Evolutionary conservation across 208 protist genomes (phyloP), one percentile per base, ranked within the genome.

Genomic region (Trypanosoma avium): DNA sequence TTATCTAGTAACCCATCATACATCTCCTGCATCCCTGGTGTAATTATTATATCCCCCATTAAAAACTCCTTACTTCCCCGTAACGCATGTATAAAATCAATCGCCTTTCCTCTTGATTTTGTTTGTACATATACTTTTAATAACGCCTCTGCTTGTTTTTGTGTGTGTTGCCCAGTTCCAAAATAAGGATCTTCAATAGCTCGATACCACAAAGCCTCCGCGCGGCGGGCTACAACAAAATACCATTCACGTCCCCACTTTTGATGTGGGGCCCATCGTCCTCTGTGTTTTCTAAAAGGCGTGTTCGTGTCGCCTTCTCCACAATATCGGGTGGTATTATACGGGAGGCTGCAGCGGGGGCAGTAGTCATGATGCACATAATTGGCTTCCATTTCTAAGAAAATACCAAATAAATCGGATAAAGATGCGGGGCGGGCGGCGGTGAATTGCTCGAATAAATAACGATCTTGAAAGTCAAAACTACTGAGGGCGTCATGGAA

Each of bases 351-450:
- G 77, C 90, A 96, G 5, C 90, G 82, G 8, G 90, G 90, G 73
- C 90, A 96, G 77, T 81, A 86, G 50, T 85, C 82, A 43, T 79
- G 53, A 48, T 93, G 53, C 13, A 96, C 79, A 66, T 94, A 94
- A 61, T 96, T 96, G 35, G 68, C 72, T 80, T 96, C 87, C 87
- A 96, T 96, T 72, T 96, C 90, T n/a, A 96, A 69, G 36, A 96
- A 94, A 69, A 94, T 76, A 45, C 70, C 90, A 57, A 94, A 96
- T 35, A 96, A 48, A 66, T 96, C 90, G 27, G 78, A 54, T 26
- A 96, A 73, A 40, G 79, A 64, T 55, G 45, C 42, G n/a, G 90
- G 90, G 1, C 85, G 77, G 9, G 61, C 76, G 54, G 77, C 73
- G 17, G 70, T 55, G 35, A 96, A 81, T 55, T 90, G 77, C 29